Base-by-base conservation (phyloP, 2,329 filamentous ascomycete genomes). In the Fusarium tanahbumbuense region DNA sequence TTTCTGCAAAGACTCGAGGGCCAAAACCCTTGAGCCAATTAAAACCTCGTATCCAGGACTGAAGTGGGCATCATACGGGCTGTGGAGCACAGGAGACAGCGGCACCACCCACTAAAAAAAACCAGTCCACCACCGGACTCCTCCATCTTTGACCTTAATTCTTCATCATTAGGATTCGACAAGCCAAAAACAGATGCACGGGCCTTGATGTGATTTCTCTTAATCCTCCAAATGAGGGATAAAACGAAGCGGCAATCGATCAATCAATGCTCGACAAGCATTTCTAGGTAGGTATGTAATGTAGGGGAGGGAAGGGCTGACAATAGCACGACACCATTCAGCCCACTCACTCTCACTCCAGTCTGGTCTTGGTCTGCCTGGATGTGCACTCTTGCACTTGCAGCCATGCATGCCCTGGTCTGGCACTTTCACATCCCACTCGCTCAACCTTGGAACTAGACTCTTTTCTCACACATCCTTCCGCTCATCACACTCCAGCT, bases 101-200 rank as follows among this genome's bases (percentile, higher is more conserved):
- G 62, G 56, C 62, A 67, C 64, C 62, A 64, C 53, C 62, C 68
- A 71, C 68, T 71, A 70, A 71, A 69, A 68, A 60, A 71, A 71
- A 68, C 68, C 68, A 68, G 68, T 70, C 55, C 59, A 70, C 68
- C 42, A 67, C 47, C 62, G 49, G 64, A 62, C 52, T 62, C 60
- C 49, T 67, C 62, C 66, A 50, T 57, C 44, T 70, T 58, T 49
- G 66, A 67, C 50, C 66, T 69, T 66, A 69, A 62, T 69, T 69
- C 53, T 68, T 59, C 64, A 37, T 30, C 32, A 23, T 42, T 34
- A 28, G 42, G 37, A 37, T 53, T 48, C 62, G 22, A 47, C 25
- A 47, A 47, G 45, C 45, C 45, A 47, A 47, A 50, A 42, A 49
- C 44, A 18, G 61, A 50, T 37, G 64, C 65, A 68, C 65, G 64